These are phyloP conservation scores for Cyclotella atomus DNA, from an alignment of 108 stramenopile species.

Conservation along the genomic window DNA sequence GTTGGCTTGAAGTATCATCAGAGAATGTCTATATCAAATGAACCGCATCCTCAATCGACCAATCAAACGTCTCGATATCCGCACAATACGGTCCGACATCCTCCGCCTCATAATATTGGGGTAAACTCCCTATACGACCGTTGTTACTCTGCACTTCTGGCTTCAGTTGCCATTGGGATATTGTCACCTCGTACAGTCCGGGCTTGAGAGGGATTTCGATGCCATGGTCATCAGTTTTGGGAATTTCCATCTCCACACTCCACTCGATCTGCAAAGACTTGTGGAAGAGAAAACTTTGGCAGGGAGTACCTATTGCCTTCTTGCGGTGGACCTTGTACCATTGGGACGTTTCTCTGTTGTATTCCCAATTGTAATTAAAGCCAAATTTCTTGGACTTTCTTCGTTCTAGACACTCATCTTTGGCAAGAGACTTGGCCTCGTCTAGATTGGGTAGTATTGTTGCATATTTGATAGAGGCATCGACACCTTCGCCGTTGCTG, in stretches of 20 bases:
- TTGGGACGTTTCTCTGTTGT: conserved; percentile 8
- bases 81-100: conserved; percentile 49
- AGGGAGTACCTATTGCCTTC: conserved; percentile 53
- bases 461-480: conserved; percentile 37
- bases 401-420: conserved; percentile 26
- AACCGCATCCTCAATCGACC: conserved; percentile 39
- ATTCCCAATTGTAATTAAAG: conserved; percentile 49
- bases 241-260: conserved; percentile 20
- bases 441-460: conserved; percentile 28
- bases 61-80: conserved; percentile 41
- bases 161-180: conserved; percentile 36
- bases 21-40: conserved; percentile 27
- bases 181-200: conserved; percentile 40
- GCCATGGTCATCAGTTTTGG: conserved; percentile 24
- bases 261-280: conserved; percentile 25
- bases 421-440: conserved; percentile 19
- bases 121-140: conserved; percentile 37
- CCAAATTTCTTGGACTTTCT: conserved; percentile 40
- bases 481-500: conserved; percentile 43
- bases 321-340: conserved; percentile 35
- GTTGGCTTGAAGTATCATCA: neutral
- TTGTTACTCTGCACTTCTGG: conserved; percentile 25
- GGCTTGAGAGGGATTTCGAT: conserved; percentile 29
- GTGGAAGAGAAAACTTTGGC: conserved; percentile 44
- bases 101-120: conserved; percentile 27